These are phyloP conservation scores for Ampelomyces quisqualis DNA, from an alignment of 2,329 filamentous ascomycete genomes.

Conservation along the genomic window DNA sequence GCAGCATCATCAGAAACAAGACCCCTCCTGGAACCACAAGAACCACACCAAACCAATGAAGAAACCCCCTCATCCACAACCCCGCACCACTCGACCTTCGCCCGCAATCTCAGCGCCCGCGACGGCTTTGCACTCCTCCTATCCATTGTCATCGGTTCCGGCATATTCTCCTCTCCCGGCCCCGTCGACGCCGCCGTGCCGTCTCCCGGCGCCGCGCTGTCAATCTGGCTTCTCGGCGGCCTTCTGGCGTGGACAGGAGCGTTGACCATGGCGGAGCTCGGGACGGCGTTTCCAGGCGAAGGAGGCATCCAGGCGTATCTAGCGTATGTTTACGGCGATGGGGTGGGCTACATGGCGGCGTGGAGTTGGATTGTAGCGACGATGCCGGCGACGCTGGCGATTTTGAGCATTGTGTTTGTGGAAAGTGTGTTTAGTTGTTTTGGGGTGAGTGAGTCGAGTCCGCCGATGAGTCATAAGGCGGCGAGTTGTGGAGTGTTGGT, in stretches of 20 bases:
- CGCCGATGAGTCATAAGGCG: constrained; percentile 46
- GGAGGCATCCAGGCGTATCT: constrained; percentile 66
- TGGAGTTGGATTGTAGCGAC: constrained; percentile 67
- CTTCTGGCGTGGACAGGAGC: constrained; percentile 65
- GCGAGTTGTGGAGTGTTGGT: constrained; percentile 43
- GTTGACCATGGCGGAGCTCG: constrained; percentile 62
- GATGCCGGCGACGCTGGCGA: constrained; percentile 65
- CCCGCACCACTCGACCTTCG: constrained; percentile 32
- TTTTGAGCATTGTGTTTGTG: constrained; percentile 63
- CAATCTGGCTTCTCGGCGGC: constrained; percentile 64
- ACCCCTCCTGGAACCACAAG: too few species aligned
- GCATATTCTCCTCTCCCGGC: constrained; percentile 65
- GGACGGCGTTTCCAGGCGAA: constrained; percentile 64
- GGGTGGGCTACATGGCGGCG: constrained; percentile 62
- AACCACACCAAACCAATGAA: constrained; percentile 12
- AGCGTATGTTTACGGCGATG: constrained; percentile 61
- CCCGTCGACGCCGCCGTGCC: constrained; percentile 65
- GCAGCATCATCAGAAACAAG: too few species aligned
- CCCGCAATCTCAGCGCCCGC: constrained; percentile 32
- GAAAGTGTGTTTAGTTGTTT: constrained; percentile 52
- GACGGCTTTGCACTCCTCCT: constrained; percentile 60
- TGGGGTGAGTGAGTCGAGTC: constrained; percentile 58
- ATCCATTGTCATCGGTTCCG: constrained; percentile 65
- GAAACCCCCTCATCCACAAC: constrained; percentile 12
- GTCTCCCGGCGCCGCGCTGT: constrained; percentile 59